These are phyloP conservation scores for Beta vulgaris DNA, from an alignment of 148 eudicot species.

Conservation along the genomic window DNA sequence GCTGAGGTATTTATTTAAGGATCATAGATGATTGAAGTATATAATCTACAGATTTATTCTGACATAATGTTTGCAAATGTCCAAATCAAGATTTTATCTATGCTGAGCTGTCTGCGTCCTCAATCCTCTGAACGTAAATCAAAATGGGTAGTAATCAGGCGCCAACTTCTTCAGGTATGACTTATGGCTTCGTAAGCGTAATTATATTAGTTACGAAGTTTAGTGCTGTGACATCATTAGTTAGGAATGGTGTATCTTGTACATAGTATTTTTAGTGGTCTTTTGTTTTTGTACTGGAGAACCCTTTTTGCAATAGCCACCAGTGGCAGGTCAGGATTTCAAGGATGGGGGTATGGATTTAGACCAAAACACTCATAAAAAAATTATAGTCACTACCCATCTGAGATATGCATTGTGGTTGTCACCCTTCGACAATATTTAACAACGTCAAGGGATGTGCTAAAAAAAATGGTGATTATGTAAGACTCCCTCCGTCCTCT, in stretches of 20 bases:
- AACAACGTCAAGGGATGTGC: too few species aligned
- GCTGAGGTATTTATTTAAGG: constrained; percentile 56
- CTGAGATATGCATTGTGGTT: too few species aligned
- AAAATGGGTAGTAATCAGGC: constrained; percentile 90
- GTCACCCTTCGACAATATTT: too few species aligned
- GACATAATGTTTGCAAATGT: constrained; percentile 5
- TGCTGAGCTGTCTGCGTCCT: constrained; percentile 80
- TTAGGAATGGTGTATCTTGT: background rate
- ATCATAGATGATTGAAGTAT: background rate
- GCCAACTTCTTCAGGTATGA: constrained; percentile 88
- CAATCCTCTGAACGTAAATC: constrained; percentile 85
- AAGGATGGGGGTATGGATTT: too few species aligned
- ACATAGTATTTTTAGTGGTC: background rate
- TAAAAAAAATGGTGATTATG: too few species aligned
- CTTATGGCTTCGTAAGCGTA: too few species aligned
- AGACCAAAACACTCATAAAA: too few species aligned
- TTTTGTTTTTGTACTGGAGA: constrained; percentile 1
- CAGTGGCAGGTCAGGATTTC: too few species aligned
- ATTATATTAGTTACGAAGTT: background rate
- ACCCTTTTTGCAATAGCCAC: background rate
- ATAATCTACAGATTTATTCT: background rate
- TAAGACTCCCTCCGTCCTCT: too few species aligned
- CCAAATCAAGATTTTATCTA: constrained; percentile 69
- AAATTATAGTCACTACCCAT: too few species aligned
- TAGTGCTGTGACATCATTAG: background rate